Evolutionary conservation across 805 yeast species (phyloP), one percentile per base, ranked within the genome.

Genomic region (Metschnikowia hibisci): DNA sequence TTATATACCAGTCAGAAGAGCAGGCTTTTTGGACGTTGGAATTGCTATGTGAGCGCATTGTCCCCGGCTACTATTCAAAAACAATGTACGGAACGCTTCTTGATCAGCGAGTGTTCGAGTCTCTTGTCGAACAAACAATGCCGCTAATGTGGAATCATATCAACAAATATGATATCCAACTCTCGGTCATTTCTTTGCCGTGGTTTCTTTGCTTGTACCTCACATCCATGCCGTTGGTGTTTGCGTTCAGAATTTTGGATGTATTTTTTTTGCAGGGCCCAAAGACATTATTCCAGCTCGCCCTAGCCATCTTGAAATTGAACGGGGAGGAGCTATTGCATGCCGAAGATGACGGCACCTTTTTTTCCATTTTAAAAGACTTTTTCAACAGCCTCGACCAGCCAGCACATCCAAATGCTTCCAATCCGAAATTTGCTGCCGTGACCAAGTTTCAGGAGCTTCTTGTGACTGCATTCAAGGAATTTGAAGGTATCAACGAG

Each of bases 71-170:
- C 63, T 93, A 93, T 58, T 90, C 98, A 3, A 87, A 81, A 56
- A 91, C 97, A 0, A 93, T 93, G 99, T 91, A 91, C 57, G 99
- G 99, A 20, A 93, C 96, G 1, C 67, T 93, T 25, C 69, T 93
- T 29, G 99, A 93, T 60, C 99, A 93, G 67, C 80, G 82, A 54
- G 99, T 93, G 1, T 87, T 93, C 60, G 99, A 93, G 63, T 78
- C 87, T 0, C 73, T 93, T 42, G 96, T 93, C 1, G 87, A 84
- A 58, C 86, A 84, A 43, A 87, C 93, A 0, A 80, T 93, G 84
- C 99, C 99, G 1, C 60, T 86, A 14, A 60, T 93, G 39, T 86
- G 95, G 84, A 85, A 78, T 9, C 97, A 93, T 62, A 80, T 93
- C 34, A 70, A 71, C 3, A 74, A 76, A 39, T 66, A 83, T 51